phyloP scores from a whole-genome alignment of 2,329 filamentous ascomycete genomes.

The Venturia asperata region DNA sequence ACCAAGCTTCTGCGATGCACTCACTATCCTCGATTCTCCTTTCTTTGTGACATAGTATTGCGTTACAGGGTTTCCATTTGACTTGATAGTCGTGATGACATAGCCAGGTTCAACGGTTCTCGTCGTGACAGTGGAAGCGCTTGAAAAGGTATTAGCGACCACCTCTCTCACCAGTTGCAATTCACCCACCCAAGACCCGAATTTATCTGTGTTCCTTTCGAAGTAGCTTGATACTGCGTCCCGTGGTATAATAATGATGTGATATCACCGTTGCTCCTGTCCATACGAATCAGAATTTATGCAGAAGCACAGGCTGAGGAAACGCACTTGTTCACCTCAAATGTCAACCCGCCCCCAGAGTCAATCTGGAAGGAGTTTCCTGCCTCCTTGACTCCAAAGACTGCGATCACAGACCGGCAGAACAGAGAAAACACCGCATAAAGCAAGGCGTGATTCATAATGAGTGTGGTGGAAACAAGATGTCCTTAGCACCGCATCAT shows the following conservation, averaged over 20 bases:
- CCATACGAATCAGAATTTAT: not conserved
- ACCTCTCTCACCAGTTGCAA: conserved; percentile 30
- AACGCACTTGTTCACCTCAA: conserved; percentile 12
- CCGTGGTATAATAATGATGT: conserved; percentile 9
- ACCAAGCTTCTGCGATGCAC: not conserved
- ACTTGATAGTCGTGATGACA: conserved; percentile 29
- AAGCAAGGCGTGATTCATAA: not conserved
- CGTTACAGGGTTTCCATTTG: conserved; percentile 53
- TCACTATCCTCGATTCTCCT: conserved; percentile 51
- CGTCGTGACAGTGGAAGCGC: conserved; percentile 22
- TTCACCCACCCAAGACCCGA: conserved; percentile 48
- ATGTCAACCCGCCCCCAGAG: conserved; percentile 3
- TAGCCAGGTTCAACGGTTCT: not conserved
- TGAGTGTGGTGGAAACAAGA: not conserved
- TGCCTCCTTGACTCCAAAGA: conserved; percentile 10
- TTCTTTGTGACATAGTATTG: conserved; percentile 57
- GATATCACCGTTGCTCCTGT: conserved; percentile 9
- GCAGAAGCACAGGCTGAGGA: not conserved
- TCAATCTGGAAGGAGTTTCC: conserved; percentile 16
- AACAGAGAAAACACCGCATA: not conserved
- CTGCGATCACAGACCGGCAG: not conserved
- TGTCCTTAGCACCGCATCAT: not conserved
- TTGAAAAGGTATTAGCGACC: conserved; percentile 23
- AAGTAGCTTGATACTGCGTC: conserved; percentile 3
- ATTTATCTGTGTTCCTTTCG: conserved; percentile 48